phyloP scores from a whole-genome alignment of 2,329 filamentous ascomycete genomes.

The Corynespora cassiicola region DNA sequence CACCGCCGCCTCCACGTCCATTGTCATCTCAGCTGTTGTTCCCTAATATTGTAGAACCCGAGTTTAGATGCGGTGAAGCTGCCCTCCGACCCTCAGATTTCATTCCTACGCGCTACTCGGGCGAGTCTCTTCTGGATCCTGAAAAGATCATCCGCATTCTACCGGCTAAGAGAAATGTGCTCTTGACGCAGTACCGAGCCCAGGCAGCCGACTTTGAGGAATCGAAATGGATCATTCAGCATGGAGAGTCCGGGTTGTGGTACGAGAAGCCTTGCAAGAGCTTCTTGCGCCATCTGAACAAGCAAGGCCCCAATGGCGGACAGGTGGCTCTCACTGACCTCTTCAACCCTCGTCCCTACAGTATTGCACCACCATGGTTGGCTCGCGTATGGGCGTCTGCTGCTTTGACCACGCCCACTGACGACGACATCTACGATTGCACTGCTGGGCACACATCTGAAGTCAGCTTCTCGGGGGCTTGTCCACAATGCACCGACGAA shows the following conservation, averaged over 20 bases:
- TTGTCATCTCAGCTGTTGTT: slow-evolving; percentile 11
- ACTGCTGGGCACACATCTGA: slow-evolving; percentile 19
- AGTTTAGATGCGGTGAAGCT: slow-evolving; percentile 8
- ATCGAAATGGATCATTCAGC: slow-evolving; percentile 34
- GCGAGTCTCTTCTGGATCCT: slow-evolving; percentile 16
- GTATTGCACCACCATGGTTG: slow-evolving; percentile 29
- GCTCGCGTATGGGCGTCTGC: slow-evolving; percentile 37
- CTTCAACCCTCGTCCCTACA: slow-evolving; percentile 21
- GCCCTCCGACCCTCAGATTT: slow-evolving; percentile 21
- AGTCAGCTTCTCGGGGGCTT: slow-evolving; percentile 19
- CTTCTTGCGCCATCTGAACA: slow-evolving; percentile 16
- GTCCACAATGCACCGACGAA: slow-evolving; percentile 32
- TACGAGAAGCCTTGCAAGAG: slow-evolving; percentile 32
- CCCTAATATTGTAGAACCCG: background rate
- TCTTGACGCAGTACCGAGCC: slow-evolving; percentile 28
- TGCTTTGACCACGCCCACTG: slow-evolving; percentile 33
- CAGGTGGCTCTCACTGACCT: slow-evolving; percentile 18
- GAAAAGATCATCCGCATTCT: slow-evolving; percentile 24
- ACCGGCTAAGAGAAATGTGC: slow-evolving; percentile 32
- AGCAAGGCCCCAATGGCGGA: too few species aligned
- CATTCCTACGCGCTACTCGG: slow-evolving; percentile 28
- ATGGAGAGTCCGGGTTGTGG: slow-evolving; percentile 33
- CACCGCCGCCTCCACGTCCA: slow-evolving; percentile 15
- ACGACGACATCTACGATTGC: slow-evolving; percentile 38
- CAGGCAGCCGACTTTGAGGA: slow-evolving; percentile 33